phyloP scores from a whole-genome alignment of 176 grass and related monocot species.

The Triticum urartu region DNA sequence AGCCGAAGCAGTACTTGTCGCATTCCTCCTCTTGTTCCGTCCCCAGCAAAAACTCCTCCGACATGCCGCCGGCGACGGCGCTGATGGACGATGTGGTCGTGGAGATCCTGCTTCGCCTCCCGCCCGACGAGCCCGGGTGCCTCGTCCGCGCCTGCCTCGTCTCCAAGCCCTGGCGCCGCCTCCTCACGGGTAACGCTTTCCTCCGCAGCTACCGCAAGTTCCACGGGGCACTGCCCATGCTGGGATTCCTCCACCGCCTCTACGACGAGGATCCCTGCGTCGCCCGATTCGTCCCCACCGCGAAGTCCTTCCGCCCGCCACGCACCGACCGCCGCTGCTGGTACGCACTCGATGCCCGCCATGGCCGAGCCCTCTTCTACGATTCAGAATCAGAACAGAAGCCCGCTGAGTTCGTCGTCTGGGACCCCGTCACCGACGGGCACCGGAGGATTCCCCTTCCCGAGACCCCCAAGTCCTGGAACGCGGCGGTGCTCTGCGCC shows the following conservation, averaged over 20 bases:
- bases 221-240: background rate
- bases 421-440: background rate
- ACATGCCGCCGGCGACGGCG: background rate
- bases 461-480: background rate
- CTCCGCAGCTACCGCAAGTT: background rate
- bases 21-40: background rate
- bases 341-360: background rate
- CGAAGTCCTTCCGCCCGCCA: background rate
- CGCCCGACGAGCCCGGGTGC: background rate
- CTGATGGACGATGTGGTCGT: background rate
- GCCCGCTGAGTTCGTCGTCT: background rate
- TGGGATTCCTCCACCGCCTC: conserved; percentile 1
- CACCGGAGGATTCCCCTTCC: background rate
- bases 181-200: background rate
- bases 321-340: background rate
- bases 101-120: conserved; percentile 19
- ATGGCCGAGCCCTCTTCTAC: background rate
- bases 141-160: conserved; percentile 26
- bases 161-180: conserved; percentile 12
- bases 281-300: background rate
- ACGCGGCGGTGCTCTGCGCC: background rate
- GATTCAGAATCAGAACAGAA: background rate
- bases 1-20: background rate
- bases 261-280: background rate
- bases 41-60: background rate